Conservation (phyloP, 805 yeast species). For the Zygosaccharomyces lentus region DNA sequence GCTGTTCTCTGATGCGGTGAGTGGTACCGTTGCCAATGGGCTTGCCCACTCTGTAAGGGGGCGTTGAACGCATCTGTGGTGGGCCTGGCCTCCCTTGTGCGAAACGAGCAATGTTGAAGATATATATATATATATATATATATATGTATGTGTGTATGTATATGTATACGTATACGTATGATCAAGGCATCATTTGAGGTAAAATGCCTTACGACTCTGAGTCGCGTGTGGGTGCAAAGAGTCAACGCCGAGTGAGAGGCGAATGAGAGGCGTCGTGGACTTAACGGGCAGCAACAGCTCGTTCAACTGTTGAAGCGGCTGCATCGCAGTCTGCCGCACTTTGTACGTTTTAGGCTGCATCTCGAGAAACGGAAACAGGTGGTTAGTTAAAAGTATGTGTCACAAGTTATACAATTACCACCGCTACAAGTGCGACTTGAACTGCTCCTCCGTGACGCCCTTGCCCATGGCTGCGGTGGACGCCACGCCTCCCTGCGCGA, state of each 20-base stretch:
- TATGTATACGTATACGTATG: background rate
- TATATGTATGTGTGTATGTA: background rate
- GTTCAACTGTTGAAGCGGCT: no score
- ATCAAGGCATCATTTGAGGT: constrained; percentile 4
- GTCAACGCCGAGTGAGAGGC: constrained; percentile 3
- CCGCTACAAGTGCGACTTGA: constrained; percentile 42
- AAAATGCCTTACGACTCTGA: constrained; percentile 7
- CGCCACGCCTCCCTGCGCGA: constrained; percentile 90
- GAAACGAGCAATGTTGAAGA: background rate
- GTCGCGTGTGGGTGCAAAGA: constrained; percentile 7
- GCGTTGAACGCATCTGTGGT: constrained; percentile 3
- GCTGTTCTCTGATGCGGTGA: constrained; percentile 42
- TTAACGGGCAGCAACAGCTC: no score
- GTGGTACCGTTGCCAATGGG: constrained; percentile 37
- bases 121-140: background rate
- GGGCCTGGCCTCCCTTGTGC: background rate
- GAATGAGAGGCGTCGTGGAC: background rate
- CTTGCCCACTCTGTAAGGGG: constrained; percentile 8
- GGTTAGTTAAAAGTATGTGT: background rate
- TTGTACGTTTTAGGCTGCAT: no score
- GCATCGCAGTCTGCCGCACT: no score
- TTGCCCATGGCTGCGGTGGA: constrained; percentile 98
- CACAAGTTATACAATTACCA: no score
- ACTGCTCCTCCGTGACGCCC: constrained; percentile 97
- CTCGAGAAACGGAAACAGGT: no score